These are phyloP conservation scores for Penicillium palitans DNA, from an alignment of 2,329 filamentous ascomycete genomes.

Conservation along the genomic window DNA sequence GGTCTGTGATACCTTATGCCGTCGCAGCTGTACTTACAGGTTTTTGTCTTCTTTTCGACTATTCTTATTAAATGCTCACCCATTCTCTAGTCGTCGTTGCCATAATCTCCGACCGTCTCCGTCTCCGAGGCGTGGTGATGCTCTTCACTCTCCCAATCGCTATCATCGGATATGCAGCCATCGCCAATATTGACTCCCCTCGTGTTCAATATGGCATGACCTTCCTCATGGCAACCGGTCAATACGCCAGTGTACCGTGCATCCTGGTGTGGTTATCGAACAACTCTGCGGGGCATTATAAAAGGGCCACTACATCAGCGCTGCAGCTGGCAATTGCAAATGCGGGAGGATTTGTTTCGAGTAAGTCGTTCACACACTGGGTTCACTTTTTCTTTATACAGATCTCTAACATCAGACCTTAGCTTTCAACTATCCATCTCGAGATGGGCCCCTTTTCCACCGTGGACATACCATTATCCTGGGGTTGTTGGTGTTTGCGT, in stretches of 20 bases:
- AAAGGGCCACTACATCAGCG: slow-evolving; percentile 65
- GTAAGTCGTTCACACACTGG: slow-evolving; percentile 32
- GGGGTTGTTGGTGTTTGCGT: slow-evolving; percentile 60
- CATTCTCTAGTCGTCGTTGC: slow-evolving; percentile 42
- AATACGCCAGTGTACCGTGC: slow-evolving; percentile 64
- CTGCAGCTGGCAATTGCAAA: slow-evolving; percentile 68
- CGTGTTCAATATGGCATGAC: slow-evolving; percentile 65
- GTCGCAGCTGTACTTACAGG: slow-evolving; percentile 59
- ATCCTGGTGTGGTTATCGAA: slow-evolving; percentile 67
- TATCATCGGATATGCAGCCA: slow-evolving; percentile 65
- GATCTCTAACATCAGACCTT: not conserved
- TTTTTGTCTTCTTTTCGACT: slow-evolving; percentile 32
- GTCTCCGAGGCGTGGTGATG: slow-evolving; percentile 62
- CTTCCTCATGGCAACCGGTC: slow-evolving; percentile 65
- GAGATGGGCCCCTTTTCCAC: slow-evolving; percentile 59
- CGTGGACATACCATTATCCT: slow-evolving; percentile 63
- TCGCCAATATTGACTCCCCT: slow-evolving; percentile 56
- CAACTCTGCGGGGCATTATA: slow-evolving; percentile 69
- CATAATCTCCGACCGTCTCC: slow-evolving; percentile 61
- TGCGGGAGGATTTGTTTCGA: slow-evolving; percentile 65
- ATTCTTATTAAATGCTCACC: not conserved
- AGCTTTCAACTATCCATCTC: slow-evolving; percentile 59
- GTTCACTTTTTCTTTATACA: too few relatives aligned
- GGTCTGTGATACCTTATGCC: slow-evolving; percentile 65
- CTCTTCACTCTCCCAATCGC: slow-evolving; percentile 63